Percentiles rank a stretch among this genome's conserved stretches.
Conservation (phyloP, 768 basidiomycete genomes). For the Albatrellus ellisii region DNA sequence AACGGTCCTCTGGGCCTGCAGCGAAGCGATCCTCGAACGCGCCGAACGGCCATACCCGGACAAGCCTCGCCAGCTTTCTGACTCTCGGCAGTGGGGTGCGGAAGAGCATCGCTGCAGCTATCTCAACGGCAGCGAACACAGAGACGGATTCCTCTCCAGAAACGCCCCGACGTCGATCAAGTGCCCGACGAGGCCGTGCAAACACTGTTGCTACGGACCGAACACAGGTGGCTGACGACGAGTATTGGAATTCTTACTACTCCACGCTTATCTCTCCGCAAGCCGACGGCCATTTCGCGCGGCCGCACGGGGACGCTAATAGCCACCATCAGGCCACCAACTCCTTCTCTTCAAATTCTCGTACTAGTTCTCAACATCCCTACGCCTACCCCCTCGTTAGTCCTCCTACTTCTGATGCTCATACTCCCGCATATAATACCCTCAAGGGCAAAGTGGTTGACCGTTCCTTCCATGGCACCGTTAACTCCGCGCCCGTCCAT, state of each 20-base stretch:
- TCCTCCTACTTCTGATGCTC: constrained; percentile 6
- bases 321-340: constrained; percentile 10
- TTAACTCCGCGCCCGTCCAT: constrained; percentile 17
- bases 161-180: constrained; percentile 9
- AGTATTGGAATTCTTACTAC: constrained; percentile 41
- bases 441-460: constrained; percentile 15
- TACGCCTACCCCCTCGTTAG: constrained; percentile 34
- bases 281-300: constrained; percentile 4
- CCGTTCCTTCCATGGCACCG: constrained; percentile 26
- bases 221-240: constrained; percentile 22
- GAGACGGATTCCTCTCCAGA: constrained; percentile 15
- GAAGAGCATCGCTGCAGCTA: constrained; percentile 3
- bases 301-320: constrained; percentile 14
- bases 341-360: constrained; percentile 2
- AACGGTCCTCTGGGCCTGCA: no score
- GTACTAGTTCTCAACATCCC: constrained; percentile 27
- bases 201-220: background rate
- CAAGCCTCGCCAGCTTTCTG: constrained; percentile 42
- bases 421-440: constrained; percentile 14
- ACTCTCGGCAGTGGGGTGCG: constrained; percentile 24
- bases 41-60: constrained; percentile 29
- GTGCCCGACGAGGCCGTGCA: constrained; percentile 2
- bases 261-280: constrained; percentile 15
- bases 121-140: background rate
- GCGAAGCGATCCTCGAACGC: constrained; percentile 15